These are phyloP conservation scores for Plenodomus lindquistii DNA, from an alignment of 2,329 filamentous ascomycete genomes.

Conservation along the genomic window DNA sequence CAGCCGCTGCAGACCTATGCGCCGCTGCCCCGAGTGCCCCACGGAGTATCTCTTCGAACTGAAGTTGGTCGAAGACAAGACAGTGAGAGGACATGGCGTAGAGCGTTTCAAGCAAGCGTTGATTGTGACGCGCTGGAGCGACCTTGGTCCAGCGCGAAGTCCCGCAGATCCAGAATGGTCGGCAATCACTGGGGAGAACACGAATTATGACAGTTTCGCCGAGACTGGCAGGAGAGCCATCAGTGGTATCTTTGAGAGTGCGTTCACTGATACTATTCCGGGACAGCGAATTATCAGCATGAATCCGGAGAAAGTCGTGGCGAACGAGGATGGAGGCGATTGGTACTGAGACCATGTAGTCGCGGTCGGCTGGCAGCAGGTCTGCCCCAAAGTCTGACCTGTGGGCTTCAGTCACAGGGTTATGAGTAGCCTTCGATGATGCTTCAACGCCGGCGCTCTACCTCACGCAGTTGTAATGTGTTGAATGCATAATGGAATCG, in stretches of 20 bases:
- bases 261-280: constrained; percentile 59
- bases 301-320: constrained; percentile 60
- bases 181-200: constrained; percentile 50
- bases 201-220: constrained; percentile 58
- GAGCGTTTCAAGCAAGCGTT: constrained; percentile 62
- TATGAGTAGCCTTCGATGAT: no score
- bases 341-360: constrained; percentile 56
- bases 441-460: no score
- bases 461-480: no score
- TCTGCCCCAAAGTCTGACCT: no score
- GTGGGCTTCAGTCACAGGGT: no score
- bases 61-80: constrained; percentile 61
- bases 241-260: constrained; percentile 62
- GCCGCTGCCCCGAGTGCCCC: constrained; percentile 64
- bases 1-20: constrained; percentile 60
- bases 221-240: constrained; percentile 59
- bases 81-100: constrained; percentile 41
- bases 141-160: constrained; percentile 58
- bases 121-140: constrained; percentile 64
- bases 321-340: constrained; percentile 59
- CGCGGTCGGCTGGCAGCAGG: no score
- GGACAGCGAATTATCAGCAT: constrained; percentile 61
- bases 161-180: constrained; percentile 57
- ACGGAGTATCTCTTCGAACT: constrained; percentile 66
- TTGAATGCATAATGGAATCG: no score